Evolutionary conservation across 805 yeast species (phyloP).

Genomic region (Candida montana): DNA sequence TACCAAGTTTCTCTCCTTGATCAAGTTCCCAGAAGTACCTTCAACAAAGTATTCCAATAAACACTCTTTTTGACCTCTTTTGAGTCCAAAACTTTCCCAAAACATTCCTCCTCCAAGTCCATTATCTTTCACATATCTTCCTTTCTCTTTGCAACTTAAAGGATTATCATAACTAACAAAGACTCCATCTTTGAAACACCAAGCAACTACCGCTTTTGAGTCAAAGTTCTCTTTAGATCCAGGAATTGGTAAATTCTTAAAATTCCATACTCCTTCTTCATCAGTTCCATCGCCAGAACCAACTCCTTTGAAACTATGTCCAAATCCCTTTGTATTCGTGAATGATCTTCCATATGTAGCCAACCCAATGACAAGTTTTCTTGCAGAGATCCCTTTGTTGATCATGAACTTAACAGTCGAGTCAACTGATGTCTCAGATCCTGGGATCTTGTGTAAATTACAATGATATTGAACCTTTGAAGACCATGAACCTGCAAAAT

Average conservation of each 20-base stretch:
- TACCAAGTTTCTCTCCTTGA: conserved; percentile 7
- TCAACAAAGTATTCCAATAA: conserved; percentile 41
- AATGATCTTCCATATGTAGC: conserved; percentile 76
- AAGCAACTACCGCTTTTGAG: conserved; percentile 46
- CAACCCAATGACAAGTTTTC: conserved; percentile 73
- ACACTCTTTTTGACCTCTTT: conserved; percentile 25
- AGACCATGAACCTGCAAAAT: conserved; percentile 79
- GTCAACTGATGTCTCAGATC: conserved; percentile 42
- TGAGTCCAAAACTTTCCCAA: conserved; percentile 83
- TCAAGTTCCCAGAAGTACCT: conserved; percentile 18
- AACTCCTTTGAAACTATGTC: conserved; percentile 38
- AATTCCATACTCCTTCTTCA: conserved; percentile 47
- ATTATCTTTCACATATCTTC: conserved; percentile 43
- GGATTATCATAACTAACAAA: conserved; percentile 66
- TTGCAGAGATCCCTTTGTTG: conserved; percentile 35
- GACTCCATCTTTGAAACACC: conserved; percentile 34
- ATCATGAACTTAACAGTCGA: conserved; percentile 42
- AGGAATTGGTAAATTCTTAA: conserved; percentile 46
- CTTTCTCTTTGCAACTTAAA: conserved; percentile 49
- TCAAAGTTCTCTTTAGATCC: conserved; percentile 48
- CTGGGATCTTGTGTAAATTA: conserved; percentile 42
- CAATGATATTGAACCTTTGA: conserved; percentile 58
- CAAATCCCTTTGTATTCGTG: conserved; percentile 36
- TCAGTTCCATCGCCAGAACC: conserved; percentile 36
- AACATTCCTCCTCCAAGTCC: conserved; percentile 81